phyloP scores from a whole-genome alignment of 352 stramenopile genomes.

The Albugo candida region DNA sequence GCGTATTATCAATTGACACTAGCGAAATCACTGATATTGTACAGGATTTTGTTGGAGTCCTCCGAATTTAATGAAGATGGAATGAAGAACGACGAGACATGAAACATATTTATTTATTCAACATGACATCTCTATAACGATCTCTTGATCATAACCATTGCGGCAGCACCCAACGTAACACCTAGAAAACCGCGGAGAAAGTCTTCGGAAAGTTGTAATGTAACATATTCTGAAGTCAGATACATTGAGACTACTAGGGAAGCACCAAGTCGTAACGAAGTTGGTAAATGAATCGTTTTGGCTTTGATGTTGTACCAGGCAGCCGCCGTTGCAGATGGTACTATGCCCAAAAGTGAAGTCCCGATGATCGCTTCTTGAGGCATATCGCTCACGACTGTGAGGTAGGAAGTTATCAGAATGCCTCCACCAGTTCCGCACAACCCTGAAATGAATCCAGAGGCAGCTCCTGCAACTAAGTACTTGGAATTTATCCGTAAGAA shows the following conservation, averaged over 20 bases:
- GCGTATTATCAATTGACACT: too few relatives aligned
- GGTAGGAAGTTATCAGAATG: constrained; percentile 74
- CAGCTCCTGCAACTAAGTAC: constrained; percentile 50
- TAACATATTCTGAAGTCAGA: constrained; percentile 70
- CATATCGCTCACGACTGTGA: constrained; percentile 74
- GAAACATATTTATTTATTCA: too few relatives aligned
- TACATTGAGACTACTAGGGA: constrained; percentile 41
- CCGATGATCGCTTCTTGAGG: constrained; percentile 65
- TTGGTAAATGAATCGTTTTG: constrained; percentile 61
- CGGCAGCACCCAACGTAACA: constrained; percentile 41
- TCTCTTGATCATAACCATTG: constrained; percentile 44
- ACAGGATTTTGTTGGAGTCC: too few relatives aligned
- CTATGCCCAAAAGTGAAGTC: constrained; percentile 64
- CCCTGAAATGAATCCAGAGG: constrained; percentile 66
- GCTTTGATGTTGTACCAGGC: constrained; percentile 64
- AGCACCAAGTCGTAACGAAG: constrained; percentile 37
- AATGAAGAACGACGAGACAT: too few relatives aligned
- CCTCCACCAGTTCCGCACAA: constrained; percentile 63
- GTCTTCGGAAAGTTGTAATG: constrained; percentile 53
- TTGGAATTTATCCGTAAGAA: constrained; percentile 49
- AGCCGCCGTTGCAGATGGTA: constrained; percentile 57
- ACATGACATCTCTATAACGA: too few relatives aligned
- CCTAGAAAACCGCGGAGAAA: constrained; percentile 48
- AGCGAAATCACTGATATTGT: too few relatives aligned
- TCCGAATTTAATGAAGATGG: too few relatives aligned